Base-by-base conservation (phyloP, 306 rosid genomes). In the Delonix regia region DNA sequence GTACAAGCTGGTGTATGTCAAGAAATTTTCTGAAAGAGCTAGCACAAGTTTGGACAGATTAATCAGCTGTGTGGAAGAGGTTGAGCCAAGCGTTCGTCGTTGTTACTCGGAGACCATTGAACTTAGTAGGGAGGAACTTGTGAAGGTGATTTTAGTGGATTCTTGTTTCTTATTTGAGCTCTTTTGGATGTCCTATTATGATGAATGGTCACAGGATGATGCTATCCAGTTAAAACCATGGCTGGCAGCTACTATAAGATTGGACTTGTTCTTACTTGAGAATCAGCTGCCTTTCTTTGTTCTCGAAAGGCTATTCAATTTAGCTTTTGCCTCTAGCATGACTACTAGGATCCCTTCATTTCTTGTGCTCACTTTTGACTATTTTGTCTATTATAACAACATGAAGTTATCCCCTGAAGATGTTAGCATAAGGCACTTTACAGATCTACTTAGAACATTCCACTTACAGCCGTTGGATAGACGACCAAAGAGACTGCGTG, bases 61-160 rank as follows among this genome's bases (percentile, higher is more conserved):
- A 18, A 5, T 73, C 6, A 1, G 2, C 11, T 7, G 0, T 7
- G 39, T 78, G 12, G n/a, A 78, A 51, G 28, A 44, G 4, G 4
- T 8, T 1, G 57, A 62, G 25, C 48, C 27, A 0, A 22, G 21
- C 0, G 19, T 78, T 36, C 74, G 65, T 7, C 28, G 16, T 1
- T 78, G 3, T 67, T 84, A 84, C 16, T 34, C 74, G 0, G 85
- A 84, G 0, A 22, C 59, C 1, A 6, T 51, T 51, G 57, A 51
- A 11, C 25, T 51, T 18, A 7, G 57, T 2, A 5, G 11, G 2
- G 7, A n/a, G 25, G 57, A 51, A 6, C 2, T 51, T 51, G 57
- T 51, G 24, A 51, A 51, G 57, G 57, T 51, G 57, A 18, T 51
- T 51, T 2, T 51, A 51, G 2, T 51, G 22, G 57, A 51, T 51